Evolutionary conservation across 768 basidiomycete genomes (phyloP).

Genomic region (Dentipellis fragilis): DNA sequence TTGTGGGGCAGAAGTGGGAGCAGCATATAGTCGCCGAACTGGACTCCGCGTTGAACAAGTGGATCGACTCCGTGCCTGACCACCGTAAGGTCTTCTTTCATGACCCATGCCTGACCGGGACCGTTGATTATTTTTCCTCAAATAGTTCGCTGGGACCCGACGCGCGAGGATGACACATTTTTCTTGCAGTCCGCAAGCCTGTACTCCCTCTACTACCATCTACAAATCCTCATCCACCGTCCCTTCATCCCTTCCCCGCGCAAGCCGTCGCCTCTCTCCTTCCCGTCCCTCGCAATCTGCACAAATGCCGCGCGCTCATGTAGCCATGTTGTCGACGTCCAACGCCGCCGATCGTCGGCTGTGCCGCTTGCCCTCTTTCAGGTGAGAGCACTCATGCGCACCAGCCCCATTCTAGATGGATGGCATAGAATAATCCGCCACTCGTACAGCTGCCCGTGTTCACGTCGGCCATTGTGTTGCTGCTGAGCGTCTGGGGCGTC

Average conservation of each 20-base stretch:
- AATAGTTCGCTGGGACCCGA: conserved; percentile 16
- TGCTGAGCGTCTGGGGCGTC: conserved; percentile 34
- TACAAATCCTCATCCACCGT: conserved; percentile 38
- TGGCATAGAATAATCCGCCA: conserved; percentile 8
- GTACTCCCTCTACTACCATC: conserved; percentile 30
- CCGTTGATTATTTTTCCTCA: background rate
- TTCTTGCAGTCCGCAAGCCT: conserved; percentile 29
- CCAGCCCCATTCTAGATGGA: background rate
- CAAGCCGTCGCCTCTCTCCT: conserved; percentile 22
- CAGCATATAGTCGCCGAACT: conserved; percentile 34
- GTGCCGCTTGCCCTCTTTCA: conserved; percentile 9
- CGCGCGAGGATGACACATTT: conserved; percentile 8
- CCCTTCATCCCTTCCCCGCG: conserved; percentile 33
- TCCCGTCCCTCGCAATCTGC: conserved; percentile 42
- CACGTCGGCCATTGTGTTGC: conserved; percentile 30
- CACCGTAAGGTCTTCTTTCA: conserved; percentile 19
- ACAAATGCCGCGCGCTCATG: conserved; percentile 39
- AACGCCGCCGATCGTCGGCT: conserved; percentile 17
- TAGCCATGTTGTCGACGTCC: conserved; percentile 31
- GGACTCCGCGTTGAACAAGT: conserved; percentile 35
- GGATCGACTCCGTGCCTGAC: conserved; percentile 34
- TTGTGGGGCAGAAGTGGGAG: conserved; percentile 41
- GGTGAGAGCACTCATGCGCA: background rate
- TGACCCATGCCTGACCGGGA: background rate
- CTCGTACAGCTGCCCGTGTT: conserved; percentile 21